phyloP scores from a whole-genome alignment of 768 basidiomycete genomes.

The Tephrocybe sp. region DNA sequence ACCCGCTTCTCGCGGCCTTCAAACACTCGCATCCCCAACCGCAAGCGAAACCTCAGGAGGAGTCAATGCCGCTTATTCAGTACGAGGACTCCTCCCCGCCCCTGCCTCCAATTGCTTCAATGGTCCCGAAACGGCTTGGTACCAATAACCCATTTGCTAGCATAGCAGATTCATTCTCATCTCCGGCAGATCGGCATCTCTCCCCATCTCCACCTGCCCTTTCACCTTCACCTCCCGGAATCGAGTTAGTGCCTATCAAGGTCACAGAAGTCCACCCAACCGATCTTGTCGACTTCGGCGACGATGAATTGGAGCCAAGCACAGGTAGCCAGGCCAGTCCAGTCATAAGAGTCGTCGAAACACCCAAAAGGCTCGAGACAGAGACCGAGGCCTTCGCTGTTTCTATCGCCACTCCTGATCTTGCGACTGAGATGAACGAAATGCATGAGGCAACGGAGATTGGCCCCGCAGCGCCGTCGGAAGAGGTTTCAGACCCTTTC shows the following conservation, averaged over 20 bases:
- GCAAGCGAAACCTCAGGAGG: neutral
- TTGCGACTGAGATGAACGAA: neutral
- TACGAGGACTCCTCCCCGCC: conserved; percentile 4
- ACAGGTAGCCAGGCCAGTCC: neutral
- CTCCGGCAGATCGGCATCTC: neutral
- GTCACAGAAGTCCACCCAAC: neutral
- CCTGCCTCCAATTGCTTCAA: neutral
- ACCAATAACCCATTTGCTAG: conserved; percentile 13
- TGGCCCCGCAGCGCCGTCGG: neutral
- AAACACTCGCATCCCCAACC: conserved; percentile 7
- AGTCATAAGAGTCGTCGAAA: neutral
- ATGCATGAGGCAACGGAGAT: neutral
- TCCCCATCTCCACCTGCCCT: conserved; percentile 10
- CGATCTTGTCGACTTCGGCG: conserved; percentile 9
- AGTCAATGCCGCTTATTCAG: conserved; percentile 6
- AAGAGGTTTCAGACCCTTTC: conserved; percentile 10
- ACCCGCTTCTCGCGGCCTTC: conserved; percentile 14
- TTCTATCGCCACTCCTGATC: neutral
- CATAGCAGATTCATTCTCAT: conserved; percentile 5
- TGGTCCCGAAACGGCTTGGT: conserved; percentile 7
- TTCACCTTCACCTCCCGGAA: conserved; percentile 6
- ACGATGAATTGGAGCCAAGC: neutral
- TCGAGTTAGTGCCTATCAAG: conserved; percentile 9
- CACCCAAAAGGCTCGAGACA: neutral
- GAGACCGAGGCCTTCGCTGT: no score